Base-by-base conservation (phyloP, 768 basidiomycete species). In the Rhodotorula paludigena region DNA sequence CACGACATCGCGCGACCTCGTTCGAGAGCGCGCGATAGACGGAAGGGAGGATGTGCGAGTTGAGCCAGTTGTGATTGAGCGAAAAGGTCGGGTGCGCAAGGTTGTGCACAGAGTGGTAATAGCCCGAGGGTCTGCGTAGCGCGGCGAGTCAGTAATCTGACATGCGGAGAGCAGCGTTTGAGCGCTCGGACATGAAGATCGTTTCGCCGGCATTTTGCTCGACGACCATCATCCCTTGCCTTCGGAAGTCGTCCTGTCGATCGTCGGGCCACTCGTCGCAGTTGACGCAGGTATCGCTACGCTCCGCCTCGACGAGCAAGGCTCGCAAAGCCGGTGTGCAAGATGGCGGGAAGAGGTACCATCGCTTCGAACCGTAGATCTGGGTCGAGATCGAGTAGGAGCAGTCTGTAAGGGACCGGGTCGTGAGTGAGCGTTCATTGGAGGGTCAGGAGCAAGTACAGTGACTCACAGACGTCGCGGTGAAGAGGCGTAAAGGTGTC, bases 371-470 rank as follows among this genome's bases (percentile, higher is more conserved):
- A 28, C 74, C 74, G 60, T 41, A 41, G 30, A 74, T 53, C 48
- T 74, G 70, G 1, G 71, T 72, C 47, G 68, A 68, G 63, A 72
- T 73, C 39, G 74, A 74, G 61, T 72, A 74, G 32, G 74, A 74
- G 45, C 65, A 67, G 60, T 72, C 73, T 74, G 48, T 23, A 7
- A 18, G 18, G n/a, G 33, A 12, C 23, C 38, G 5, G 35, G 38
- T 12, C n/a, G 38, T 38, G 6, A 23, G 16, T 42, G 30, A 10
- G 25, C 23, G 12, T n/a, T 2, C 15, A 30, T 25, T n/a, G n/a
- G n/a, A n/a, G n/a, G n/a, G n/a, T 53, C 28, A 45, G 6, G 21
- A 25, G 32, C 23, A 48, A 18, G 33, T 23, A n/a, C 23, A 30
- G 12, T 8, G 25, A 60, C 71, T 44, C 57, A 69, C 71, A 74